Evolutionary conservation across 2,329 filamentous ascomycete genomes (phyloP).

Genomic region (Verticillium longisporum): DNA sequence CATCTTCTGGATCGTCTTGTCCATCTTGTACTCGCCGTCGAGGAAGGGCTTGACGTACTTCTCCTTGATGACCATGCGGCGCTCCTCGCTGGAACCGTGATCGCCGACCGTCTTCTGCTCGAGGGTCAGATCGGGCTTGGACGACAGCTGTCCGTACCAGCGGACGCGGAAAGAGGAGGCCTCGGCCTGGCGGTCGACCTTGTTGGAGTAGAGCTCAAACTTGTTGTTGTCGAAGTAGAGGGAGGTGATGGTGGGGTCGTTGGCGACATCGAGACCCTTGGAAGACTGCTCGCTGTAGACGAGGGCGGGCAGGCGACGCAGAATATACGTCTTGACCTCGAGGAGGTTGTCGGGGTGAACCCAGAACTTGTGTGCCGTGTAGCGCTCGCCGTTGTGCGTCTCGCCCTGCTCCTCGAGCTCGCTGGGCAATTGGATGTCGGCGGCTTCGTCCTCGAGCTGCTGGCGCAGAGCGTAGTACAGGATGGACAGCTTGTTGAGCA

Average conservation of each 20-base stretch:
- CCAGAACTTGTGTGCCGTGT: constrained; percentile 93
- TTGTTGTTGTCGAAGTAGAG: constrained; percentile 89
- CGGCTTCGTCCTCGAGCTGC: constrained; percentile 55
- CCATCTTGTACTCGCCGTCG: constrained; percentile 81
- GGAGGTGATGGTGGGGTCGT: constrained; percentile 88
- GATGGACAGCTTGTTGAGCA: constrained; percentile 84
- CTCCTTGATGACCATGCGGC: constrained; percentile 79
- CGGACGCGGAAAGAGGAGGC: constrained; percentile 79
- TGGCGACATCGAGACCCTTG: constrained; percentile 71
- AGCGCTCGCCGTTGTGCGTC: constrained; percentile 61
- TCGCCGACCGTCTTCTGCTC: constrained; percentile 85
- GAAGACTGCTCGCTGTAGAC: constrained; percentile 86
- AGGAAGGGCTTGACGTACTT: constrained; percentile 90
- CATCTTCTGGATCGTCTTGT: constrained; percentile 85
- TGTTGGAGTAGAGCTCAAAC: constrained; percentile 81
- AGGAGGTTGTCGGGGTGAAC: constrained; percentile 91
- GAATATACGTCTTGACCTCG: constrained; percentile 93
- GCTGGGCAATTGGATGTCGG: constrained; percentile 27
- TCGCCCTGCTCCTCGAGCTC: constrained; percentile 47
- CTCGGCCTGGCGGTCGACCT: constrained; percentile 62
- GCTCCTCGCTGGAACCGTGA: constrained; percentile 70
- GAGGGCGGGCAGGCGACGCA: constrained; percentile 82
- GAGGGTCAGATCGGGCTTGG: constrained; percentile 72
- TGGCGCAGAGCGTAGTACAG: constrained; percentile 95
- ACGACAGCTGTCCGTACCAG: constrained; percentile 82